These are phyloP conservation scores for Cladophialophora immunda DNA, from an alignment of 2,329 filamentous ascomycete genomes.

Conservation along the genomic window DNA sequence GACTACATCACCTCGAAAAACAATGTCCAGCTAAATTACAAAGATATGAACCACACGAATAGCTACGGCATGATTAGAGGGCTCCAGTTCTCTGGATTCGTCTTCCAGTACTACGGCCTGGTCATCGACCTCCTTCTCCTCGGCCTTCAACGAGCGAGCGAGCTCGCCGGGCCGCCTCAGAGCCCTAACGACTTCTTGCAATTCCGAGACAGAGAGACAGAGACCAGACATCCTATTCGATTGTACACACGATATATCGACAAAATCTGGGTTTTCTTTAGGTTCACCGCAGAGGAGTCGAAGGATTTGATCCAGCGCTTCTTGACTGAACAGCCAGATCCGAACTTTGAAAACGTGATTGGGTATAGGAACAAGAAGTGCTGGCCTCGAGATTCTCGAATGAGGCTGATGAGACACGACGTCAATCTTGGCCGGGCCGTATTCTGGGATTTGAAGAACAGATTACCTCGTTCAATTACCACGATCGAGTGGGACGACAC, in stretches of 20 bases:
- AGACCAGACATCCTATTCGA: constrained; percentile 92
- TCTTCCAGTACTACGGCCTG: constrained; percentile 98
- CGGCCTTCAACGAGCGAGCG: constrained; percentile 93
- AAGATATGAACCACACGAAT: constrained; percentile 99
- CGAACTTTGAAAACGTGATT: constrained; percentile 99
- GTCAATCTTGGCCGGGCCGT: constrained; percentile 97
- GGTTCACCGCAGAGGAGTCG: constrained; percentile 93
- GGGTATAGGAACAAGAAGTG: constrained; percentile 99
- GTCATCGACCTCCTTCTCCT: constrained; percentile 92
- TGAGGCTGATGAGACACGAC: constrained; percentile 98
- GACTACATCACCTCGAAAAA: constrained; percentile 99
- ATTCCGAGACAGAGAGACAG: constrained; percentile 91
- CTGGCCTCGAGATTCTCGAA: constrained; percentile 96
- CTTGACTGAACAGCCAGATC: constrained; percentile 96
- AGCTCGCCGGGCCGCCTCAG: constrained; percentile 93
- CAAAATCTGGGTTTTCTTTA: constrained; percentile 97
- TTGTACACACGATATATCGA: constrained; percentile 98
- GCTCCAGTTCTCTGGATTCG: constrained; percentile 96
- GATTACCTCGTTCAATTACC: constrained; percentile 89
- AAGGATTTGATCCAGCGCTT: constrained; percentile 96
- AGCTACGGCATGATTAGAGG: constrained; percentile 98
- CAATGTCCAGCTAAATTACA: constrained; percentile 98
- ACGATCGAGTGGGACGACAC: constrained; percentile 99
- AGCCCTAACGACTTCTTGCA: constrained; percentile 97
- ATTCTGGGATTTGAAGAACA: constrained; percentile 99